A percentile compares a stretch with the other conserved stretches of the same genome.
These are phyloP conservation scores for Scytalidium lignicola DNA, from an alignment of 2,329 filamentous ascomycete genomes.

Conservation along the genomic window DNA sequence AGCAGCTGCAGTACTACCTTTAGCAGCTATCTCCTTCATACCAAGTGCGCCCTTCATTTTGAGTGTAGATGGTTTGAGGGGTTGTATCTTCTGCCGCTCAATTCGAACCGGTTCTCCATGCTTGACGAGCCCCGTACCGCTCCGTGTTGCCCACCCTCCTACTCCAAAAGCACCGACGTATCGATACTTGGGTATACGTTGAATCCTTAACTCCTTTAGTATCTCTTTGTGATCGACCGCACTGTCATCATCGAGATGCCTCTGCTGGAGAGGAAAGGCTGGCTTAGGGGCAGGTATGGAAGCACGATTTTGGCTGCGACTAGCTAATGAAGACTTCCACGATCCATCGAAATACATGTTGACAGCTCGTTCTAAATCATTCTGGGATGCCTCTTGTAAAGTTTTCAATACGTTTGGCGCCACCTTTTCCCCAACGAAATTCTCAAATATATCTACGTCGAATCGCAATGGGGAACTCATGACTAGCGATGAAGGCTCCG, in stretches of 20 bases:
- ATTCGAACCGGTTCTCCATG: slow-evolving; percentile 83
- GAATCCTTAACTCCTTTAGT: background rate
- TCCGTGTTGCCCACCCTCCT: slow-evolving; percentile 86
- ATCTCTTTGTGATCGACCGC: background rate
- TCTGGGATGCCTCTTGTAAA: slow-evolving; percentile 49
- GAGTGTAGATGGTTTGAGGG: slow-evolving; percentile 40
- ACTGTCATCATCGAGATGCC: background rate
- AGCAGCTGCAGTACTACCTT: slow-evolving; percentile 38
- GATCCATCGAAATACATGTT: slow-evolving; percentile 69
- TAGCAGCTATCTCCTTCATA: slow-evolving; percentile 16
- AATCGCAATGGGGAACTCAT: slow-evolving; percentile 31
- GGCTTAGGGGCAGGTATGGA: background rate
- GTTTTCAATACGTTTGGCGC: slow-evolving; percentile 40
- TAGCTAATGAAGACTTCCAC: slow-evolving; percentile 39
- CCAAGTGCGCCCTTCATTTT: slow-evolving; percentile 38
- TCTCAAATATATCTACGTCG: slow-evolving; percentile 52
- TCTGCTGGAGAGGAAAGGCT: background rate
- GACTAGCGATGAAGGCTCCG: slow-evolving; percentile 10
- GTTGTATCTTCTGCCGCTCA: slow-evolving; percentile 74
- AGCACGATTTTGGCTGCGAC: background rate
- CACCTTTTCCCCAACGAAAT: slow-evolving; percentile 54
- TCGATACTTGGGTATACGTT: slow-evolving; percentile 48
- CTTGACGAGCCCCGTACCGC: slow-evolving; percentile 67
- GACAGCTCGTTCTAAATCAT: slow-evolving; percentile 56
- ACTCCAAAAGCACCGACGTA: slow-evolving; percentile 93